Conservation (phyloP, 257 asterid genomes). For the Capsicum pubescens region DNA sequence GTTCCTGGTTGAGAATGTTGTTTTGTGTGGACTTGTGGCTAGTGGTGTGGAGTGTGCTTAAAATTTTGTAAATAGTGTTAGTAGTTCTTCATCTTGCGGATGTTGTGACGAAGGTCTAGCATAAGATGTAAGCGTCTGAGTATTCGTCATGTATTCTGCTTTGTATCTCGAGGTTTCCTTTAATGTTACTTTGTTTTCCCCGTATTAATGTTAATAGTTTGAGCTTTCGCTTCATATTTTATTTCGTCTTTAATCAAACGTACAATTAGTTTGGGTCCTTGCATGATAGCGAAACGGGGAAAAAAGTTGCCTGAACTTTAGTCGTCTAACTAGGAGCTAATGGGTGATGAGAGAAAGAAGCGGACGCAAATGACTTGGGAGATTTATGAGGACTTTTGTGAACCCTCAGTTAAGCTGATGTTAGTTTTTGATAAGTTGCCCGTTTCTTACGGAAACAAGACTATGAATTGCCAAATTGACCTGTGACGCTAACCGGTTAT, state of each 20-base stretch:
- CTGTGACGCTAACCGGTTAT: background rate
- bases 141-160: conserved; percentile 31
- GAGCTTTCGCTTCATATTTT: background rate
- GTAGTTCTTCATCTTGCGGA: conserved; percentile 16
- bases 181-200: background rate
- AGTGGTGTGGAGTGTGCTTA: background rate
- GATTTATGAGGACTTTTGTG: background rate
- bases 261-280: background rate
- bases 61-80: conserved; percentile 32
- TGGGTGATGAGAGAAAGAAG: background rate
- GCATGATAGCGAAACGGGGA: background rate
- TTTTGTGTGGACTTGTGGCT: conserved; percentile 9
- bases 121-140: conserved; percentile 13
- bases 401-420: background rate
- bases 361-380: background rate
- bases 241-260: no score
- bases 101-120: conserved; percentile 24
- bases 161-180: background rate
- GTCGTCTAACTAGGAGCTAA: background rate
- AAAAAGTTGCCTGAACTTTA: background rate
- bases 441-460: no score
- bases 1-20: conserved; percentile 32
- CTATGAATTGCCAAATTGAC: background rate
- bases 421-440: background rate
- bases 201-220: background rate